phyloP scores from a whole-genome alignment of 805 yeast genomes.

The Candida palmyrensis region DNA sequence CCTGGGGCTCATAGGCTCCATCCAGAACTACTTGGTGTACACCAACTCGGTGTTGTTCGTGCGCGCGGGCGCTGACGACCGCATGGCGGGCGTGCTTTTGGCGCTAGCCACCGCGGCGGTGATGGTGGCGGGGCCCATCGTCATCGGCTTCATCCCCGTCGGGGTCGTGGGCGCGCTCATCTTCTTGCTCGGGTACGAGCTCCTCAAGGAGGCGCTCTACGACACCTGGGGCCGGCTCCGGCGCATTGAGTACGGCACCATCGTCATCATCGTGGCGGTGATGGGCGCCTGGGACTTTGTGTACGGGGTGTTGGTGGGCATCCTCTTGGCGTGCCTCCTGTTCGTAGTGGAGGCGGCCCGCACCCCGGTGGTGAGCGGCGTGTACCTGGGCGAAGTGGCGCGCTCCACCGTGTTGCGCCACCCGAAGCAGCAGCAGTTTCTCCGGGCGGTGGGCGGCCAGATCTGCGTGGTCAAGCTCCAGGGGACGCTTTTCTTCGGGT shows the following conservation, averaged over 20 bases:
- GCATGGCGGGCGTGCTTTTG: constrained; percentile 84
- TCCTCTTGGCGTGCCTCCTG: constrained; percentile 86
- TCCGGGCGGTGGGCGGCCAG: constrained; percentile 84
- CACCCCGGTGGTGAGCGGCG: constrained; percentile 73
- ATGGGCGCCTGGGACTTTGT: constrained; percentile 98
- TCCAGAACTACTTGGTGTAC: constrained; percentile 92
- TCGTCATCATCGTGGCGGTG: constrained; percentile 78
- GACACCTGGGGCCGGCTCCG: constrained; percentile 80
- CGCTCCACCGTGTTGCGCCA: constrained; percentile 90
- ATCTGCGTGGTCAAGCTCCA: constrained; percentile 81
- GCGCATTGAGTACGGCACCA: constrained; percentile 76
- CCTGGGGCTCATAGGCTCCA: constrained; percentile 80
- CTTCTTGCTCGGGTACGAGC: constrained; percentile 84
- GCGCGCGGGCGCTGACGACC: constrained; percentile 88
- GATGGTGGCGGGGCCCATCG: constrained; percentile 84
- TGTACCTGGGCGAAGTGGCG: constrained; percentile 83
- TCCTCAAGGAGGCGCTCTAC: constrained; percentile 76
- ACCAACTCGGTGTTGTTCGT: constrained; percentile 90
- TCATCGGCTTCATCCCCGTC: constrained; percentile 92
- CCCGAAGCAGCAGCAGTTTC: constrained; percentile 79
- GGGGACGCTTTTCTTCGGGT: constrained; percentile 90
- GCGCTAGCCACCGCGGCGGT: constrained; percentile 77
- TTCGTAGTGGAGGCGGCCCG: constrained; percentile 91
- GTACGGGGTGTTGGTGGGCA: constrained; percentile 85
- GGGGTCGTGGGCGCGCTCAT: constrained; percentile 94